Percentiles rank a stretch among this genome's conserved stretches.
These are phyloP conservation scores for Trypanosoma conorhini DNA, from an alignment of 208 protist genomes.

Conservation along the genomic window DNA sequence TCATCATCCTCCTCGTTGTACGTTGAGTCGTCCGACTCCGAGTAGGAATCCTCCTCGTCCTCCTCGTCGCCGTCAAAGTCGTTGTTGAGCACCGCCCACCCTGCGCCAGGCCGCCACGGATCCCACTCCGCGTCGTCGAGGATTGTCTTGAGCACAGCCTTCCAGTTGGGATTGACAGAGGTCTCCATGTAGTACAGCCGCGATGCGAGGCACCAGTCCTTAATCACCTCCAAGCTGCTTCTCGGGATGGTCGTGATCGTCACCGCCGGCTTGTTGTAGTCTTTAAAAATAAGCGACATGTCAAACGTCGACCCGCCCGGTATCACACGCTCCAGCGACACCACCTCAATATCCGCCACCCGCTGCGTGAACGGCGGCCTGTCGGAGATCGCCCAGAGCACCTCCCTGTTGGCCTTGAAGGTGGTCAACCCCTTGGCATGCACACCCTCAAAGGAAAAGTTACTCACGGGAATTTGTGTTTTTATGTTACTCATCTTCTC, in stretches of 20 bases:
- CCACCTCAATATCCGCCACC: conserved; percentile 95
- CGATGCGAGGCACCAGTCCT: conserved; percentile 81
- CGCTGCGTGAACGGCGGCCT: conserved; percentile 94
- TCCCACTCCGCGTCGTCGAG: conserved; percentile 84
- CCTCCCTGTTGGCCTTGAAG: conserved; percentile 74
- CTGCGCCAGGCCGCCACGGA: conserved; percentile 65
- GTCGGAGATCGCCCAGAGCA: conserved; percentile 86
- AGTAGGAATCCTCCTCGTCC: conserved; percentile 48
- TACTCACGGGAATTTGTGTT: conserved; percentile 76
- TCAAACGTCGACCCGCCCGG: conserved; percentile 95
- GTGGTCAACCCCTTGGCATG: conserved; percentile 71
- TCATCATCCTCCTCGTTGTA: conserved; percentile 84
- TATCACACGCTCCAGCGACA: conserved; percentile 94
- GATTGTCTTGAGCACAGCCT: conserved; percentile 82
- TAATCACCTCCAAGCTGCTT: conserved; percentile 58
- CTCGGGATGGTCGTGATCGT: conserved; percentile 67
- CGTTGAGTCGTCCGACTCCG: conserved; percentile 73
- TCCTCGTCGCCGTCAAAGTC: conserved; percentile 85
- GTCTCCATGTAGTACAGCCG: conserved; percentile 88
- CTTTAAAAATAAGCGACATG: conserved; percentile 97
- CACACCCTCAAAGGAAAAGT: conserved; percentile 87
- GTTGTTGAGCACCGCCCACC: conserved; percentile 75
- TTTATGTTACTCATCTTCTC: conserved; percentile 69
- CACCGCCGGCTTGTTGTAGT: conserved; percentile 88
- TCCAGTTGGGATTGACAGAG: conserved; percentile 81